These are phyloP conservation scores for Ophiostoma himal-ulmi DNA, from an alignment of 2,329 filamentous ascomycete genomes.

Conservation along the genomic window DNA sequence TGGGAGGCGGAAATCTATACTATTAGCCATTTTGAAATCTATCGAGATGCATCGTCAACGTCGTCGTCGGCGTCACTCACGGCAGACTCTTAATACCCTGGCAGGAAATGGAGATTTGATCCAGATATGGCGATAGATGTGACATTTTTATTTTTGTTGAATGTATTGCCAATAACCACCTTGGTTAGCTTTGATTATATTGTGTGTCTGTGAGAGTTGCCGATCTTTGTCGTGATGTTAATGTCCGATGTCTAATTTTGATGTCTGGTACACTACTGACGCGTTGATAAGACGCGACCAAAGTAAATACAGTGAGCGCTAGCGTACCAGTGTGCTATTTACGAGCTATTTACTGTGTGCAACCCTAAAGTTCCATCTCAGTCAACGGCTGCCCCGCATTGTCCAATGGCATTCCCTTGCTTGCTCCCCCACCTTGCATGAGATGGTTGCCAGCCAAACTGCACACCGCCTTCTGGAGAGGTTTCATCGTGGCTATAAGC, in stretches of 20 bases:
- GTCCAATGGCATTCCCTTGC: constrained; percentile 10
- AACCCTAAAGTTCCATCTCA: background rate
- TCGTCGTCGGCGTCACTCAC: constrained; percentile 40
- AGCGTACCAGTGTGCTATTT: background rate
- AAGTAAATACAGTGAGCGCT: constrained; percentile 9
- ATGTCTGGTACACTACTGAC: background rate
- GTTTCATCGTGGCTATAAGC: too few species aligned
- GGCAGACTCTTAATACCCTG: constrained; percentile 68
- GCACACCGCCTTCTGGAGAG: constrained; percentile 14
- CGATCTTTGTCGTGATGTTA: background rate
- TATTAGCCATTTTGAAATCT: too few species aligned
- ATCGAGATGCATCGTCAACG: background rate
- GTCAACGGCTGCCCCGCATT: constrained; percentile 18
- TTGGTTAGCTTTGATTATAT: background rate
- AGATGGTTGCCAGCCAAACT: background rate
- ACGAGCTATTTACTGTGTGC: background rate
- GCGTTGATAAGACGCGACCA: background rate
- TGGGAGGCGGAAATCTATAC: constrained; percentile 78
- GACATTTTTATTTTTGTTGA: constrained; percentile 49
- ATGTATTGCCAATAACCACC: background rate
- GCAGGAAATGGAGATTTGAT: constrained; percentile 71
- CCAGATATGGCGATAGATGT: constrained; percentile 62
- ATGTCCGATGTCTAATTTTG: background rate
- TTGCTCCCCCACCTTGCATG: background rate
- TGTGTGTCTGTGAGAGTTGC: background rate